Conservation (phyloP, 352 stramenopile genomes). For the Globisporangium echinulatum region DNA sequence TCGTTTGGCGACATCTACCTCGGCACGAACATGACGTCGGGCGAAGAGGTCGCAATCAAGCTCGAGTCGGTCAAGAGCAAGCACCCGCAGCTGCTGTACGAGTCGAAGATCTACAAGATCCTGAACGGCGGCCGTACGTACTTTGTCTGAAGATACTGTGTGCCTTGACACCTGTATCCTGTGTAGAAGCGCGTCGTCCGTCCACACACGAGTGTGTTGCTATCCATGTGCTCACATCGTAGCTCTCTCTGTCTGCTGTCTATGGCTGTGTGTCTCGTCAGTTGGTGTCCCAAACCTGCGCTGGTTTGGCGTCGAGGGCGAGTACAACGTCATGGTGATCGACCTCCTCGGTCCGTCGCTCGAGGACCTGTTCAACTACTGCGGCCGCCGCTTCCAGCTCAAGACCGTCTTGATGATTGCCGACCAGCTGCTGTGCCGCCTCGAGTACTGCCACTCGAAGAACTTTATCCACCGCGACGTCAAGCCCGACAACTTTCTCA, state of each 20-base stretch:
- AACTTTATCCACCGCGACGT: constrained; percentile 90
- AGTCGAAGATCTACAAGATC: constrained; percentile 99
- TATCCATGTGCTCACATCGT: neutral
- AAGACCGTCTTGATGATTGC: constrained; percentile 96
- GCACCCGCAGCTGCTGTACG: constrained; percentile 98
- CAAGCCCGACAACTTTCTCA: constrained; percentile 89
- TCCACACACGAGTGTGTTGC: too few species aligned
- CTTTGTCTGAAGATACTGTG: too few species aligned
- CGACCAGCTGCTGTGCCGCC: constrained; percentile 77
- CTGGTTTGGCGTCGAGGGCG: constrained; percentile 99
- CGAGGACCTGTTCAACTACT: constrained; percentile 88
- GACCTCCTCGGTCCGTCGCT: constrained; percentile 97
- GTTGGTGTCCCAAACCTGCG: constrained; percentile 97
- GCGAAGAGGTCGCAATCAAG: constrained; percentile 98
- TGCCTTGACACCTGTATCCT: neutral
- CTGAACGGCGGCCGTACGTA: constrained; percentile 96
- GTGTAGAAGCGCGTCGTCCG: neutral
- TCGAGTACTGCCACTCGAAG: constrained; percentile 87
- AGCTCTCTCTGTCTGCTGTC: neutral
- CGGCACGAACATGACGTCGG: constrained; percentile 99
- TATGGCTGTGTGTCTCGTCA: constrained; percentile 20
- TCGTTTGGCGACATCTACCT: constrained; percentile 99
- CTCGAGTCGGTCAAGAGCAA: constrained; percentile 97
- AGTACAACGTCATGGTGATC: constrained; percentile 99
- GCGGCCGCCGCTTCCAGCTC: constrained; percentile 85